Percentiles rank a stretch among this genome's conserved stretches.
phyloP scores from a whole-genome alignment of 2,329 filamentous ascomycete genomes.

The Kalmusia sp. region DNA sequence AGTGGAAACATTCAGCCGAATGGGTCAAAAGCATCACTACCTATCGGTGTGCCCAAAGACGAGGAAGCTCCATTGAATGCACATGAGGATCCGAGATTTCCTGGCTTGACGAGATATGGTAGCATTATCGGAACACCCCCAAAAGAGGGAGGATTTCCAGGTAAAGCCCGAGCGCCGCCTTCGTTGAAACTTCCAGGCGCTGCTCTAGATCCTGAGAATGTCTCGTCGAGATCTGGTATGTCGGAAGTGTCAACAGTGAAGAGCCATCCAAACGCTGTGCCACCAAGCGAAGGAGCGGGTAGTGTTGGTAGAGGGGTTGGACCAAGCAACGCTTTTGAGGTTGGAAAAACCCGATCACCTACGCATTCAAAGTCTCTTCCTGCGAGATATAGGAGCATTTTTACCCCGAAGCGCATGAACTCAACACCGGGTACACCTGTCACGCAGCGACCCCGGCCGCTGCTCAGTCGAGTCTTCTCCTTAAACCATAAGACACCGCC shows the following conservation, averaged over 20 bases:
- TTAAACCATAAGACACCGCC: constrained; percentile 47
- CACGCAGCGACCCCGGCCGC: constrained; percentile 38
- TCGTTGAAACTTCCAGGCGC: constrained; percentile 68
- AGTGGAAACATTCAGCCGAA: constrained; percentile 22
- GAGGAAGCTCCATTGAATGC: constrained; percentile 43
- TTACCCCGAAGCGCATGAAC: constrained; percentile 51
- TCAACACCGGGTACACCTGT: constrained; percentile 40
- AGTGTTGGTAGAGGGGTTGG: constrained; percentile 4
- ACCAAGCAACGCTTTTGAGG: constrained; percentile 51
- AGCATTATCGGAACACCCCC: constrained; percentile 66
- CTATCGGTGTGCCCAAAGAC: constrained; percentile 23
- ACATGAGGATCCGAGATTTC: constrained; percentile 16
- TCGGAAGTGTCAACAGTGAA: constrained; percentile 22
- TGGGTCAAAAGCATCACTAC: constrained; percentile 18
- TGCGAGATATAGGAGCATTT: constrained; percentile 43
- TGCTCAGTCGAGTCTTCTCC: constrained; percentile 51
- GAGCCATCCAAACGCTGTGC: constrained; percentile 21
- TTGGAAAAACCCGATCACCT: constrained; percentile 49
- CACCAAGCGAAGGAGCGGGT: constrained; percentile 15
- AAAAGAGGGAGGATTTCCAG: not conserved
- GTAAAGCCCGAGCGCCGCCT: constrained; percentile 48
- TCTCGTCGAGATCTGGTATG: constrained; percentile 23
- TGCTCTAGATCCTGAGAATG: constrained; percentile 57
- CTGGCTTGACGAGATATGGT: constrained; percentile 62
- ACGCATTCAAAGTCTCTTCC: constrained; percentile 39